These are phyloP conservation scores for Tylopilus plumbeoviolaceoides DNA, from an alignment of 768 basidiomycete species.

Conservation along the genomic window DNA sequence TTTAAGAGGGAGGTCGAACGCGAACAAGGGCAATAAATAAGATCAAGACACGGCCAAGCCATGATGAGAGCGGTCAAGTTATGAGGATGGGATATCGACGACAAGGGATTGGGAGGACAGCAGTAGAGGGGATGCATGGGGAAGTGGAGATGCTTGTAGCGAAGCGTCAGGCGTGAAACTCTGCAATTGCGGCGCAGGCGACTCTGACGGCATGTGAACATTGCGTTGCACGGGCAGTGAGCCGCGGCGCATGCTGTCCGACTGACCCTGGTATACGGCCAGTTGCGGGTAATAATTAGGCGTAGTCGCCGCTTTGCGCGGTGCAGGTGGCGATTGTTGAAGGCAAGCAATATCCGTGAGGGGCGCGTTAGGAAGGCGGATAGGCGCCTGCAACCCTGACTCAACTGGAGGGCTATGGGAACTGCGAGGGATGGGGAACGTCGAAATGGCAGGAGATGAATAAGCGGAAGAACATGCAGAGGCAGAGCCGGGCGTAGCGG, in stretches of 20 bases:
- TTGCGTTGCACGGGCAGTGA: constrained; percentile 27
- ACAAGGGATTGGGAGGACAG: constrained; percentile 20
- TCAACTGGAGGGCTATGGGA: constrained; percentile 48
- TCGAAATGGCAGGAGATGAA: constrained; percentile 57
- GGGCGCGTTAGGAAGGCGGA: constrained; percentile 71
- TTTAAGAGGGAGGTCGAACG: constrained; percentile 10
- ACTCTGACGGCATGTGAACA: constrained; percentile 26
- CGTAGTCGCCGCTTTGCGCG: constrained; percentile 31
- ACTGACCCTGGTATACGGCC: constrained; percentile 26
- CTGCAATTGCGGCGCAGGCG: constrained; percentile 20
- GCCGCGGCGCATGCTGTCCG: constrained; percentile 28
- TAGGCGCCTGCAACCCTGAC: constrained; percentile 41
- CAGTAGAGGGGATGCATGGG: constrained; percentile 27
- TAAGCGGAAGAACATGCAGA: constrained; percentile 64
- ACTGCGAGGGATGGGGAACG: constrained; percentile 60
- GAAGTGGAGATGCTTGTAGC: constrained; percentile 22
- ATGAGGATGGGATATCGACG: constrained; percentile 21
- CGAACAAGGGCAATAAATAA: constrained; percentile 31
- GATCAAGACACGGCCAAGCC: constrained; percentile 13
- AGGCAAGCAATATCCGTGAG: constrained; percentile 64
- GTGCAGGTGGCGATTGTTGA: constrained; percentile 30
- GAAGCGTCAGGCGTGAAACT: constrained; percentile 24
- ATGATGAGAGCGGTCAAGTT: neutral
- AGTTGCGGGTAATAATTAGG: constrained; percentile 34
- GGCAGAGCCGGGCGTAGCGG: constrained; percentile 38